Base-by-base conservation (phyloP, 2,329 filamentous ascomycete species). In the Claviceps spartinae region DNA sequence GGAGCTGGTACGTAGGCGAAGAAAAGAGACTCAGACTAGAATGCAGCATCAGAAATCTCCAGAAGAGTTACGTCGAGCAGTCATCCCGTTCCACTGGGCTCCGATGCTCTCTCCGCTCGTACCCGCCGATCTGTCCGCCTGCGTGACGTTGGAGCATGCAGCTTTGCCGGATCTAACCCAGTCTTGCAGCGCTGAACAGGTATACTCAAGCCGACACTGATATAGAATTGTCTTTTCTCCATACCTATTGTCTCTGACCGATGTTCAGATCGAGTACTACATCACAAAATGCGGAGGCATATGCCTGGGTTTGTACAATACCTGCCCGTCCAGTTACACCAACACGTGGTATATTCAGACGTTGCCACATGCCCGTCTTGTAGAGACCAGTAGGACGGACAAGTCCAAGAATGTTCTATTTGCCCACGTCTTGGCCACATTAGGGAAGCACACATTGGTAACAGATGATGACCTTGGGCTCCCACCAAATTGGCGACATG, bases 231-330 rank as follows among this genome's bases (percentile, higher is more conserved):
- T 42, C 20, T 41, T 26, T 16, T 41, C 37, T 24, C 11, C 30
- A 34, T 42, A 4, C 24, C 7, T 43, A 36, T 45, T 30, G 48
- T 24, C 30, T 47, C 52, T 53, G 34, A 53, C 41, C 22, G 7
- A 6, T n/a, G 8, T 36, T 13, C 30, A 65, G 63, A 58, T 65
- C 44, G 63, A 66, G 51, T 54, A 54, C 20, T 50, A 37, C 36
- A 42, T 54, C 18, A 47, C 50, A 37, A 65, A 60, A 53, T 65
- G 62, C 14, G 61, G 61, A 7, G 85, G 90, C 62, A 77, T 95
- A 52, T 85, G 80, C 64, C 73, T 90, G 50, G 90, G 89, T 30
- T 69, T 95, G 52, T 95, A 91, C 71, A 86, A 85, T 57, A 84
- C 81, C 14, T 74, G 79, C 14, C 65, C 71, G 22, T 69, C 75